Evolutionary conservation across 108 stramenopile genomes (phyloP).

Genomic region (Pseudonitzschia multistriata): DNA sequence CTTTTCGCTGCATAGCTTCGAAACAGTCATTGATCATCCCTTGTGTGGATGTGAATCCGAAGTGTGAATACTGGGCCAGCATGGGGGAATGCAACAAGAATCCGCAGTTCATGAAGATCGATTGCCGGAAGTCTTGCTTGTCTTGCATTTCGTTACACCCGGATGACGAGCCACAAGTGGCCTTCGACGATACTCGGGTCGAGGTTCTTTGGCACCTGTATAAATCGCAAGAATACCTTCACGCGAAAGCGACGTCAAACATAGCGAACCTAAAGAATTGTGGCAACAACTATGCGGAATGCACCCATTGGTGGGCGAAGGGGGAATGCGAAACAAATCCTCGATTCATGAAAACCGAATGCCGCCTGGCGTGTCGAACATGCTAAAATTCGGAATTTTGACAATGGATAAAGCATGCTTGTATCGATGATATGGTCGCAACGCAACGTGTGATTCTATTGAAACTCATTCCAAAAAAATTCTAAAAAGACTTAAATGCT

Average conservation of each 20-base stretch:
- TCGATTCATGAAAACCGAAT: conserved; percentile 54
- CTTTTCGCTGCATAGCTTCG: conserved; percentile 17
- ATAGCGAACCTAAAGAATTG: conserved; percentile 31
- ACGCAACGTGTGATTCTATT: background rate
- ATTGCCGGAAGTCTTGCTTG: conserved; percentile 58
- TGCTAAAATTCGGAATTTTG: background rate
- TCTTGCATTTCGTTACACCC: conserved; percentile 33
- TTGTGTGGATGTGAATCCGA: conserved; percentile 23
- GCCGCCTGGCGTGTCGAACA: conserved; percentile 28
- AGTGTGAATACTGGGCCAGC: conserved; percentile 42
- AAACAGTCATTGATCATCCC: conserved; percentile 5
- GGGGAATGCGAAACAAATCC: conserved; percentile 55
- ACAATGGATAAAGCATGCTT: background rate
- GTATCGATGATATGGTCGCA: background rate
- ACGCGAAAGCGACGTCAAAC: conserved; percentile 1
- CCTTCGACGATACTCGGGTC: background rate
- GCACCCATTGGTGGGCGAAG: conserved; percentile 55
- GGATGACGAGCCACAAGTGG: conserved; percentile 19
- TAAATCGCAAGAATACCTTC: conserved; percentile 29
- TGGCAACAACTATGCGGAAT: conserved; percentile 45
- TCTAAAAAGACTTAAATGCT: too few species aligned
- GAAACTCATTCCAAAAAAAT: too few species aligned
- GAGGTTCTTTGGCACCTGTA: conserved; percentile 17
- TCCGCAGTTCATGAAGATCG: conserved; percentile 64
- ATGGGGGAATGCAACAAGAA: conserved; percentile 53